Evolutionary conservation across 345 rosid genomes (phyloP), one percentile per base, ranked within the genome.

Genomic region (Pseudoturritis turrita): DNA sequence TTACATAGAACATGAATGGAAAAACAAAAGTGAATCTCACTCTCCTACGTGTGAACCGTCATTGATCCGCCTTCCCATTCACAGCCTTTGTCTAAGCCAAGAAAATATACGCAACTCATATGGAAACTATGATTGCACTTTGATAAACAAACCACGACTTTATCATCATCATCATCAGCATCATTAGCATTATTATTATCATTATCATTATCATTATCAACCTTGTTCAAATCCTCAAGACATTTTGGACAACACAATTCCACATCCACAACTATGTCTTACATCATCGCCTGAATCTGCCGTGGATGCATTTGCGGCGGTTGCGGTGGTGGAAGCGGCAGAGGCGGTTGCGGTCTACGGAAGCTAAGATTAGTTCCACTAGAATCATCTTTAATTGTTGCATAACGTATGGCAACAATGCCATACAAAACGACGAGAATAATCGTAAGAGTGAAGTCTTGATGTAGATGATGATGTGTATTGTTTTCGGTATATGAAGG

Each of bases 191-290:
- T 46, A 28, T 12, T 29, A 31, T 19, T 33, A 23, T 22, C 55
- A 33, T 33, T 33, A 12, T 25, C 53, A 21, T 49, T 11, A 47
- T 21, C 8, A 22, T 50, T 4, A 31, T 54, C 23, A 61, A 37
- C 64, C 47, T 41, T 43, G 10, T 61, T 61, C 52, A 61, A 61
- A 61, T 61, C 66, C 36, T 41, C 66, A 10, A 61, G 66, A 41
- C 66, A 61, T n/a, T 41, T 61, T 10, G 66, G 66, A 62, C 66
- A 62, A 62, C 52, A 43, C 17, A 62, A 43, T 3, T 62, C 66
- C n/a, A 62, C 52, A 4, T 62, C 66, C 25, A 62, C 25, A 43
- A 62, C 52, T 26, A 62, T 11, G n/a, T 26, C 52, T 25, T 60
- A 15, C 11, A 43, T 44, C 39, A n/a, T 17, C 37, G 23, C 23